These are phyloP conservation scores for Mariannaea elegans DNA, from an alignment of 2,329 filamentous ascomycete genomes.

Conservation along the genomic window DNA sequence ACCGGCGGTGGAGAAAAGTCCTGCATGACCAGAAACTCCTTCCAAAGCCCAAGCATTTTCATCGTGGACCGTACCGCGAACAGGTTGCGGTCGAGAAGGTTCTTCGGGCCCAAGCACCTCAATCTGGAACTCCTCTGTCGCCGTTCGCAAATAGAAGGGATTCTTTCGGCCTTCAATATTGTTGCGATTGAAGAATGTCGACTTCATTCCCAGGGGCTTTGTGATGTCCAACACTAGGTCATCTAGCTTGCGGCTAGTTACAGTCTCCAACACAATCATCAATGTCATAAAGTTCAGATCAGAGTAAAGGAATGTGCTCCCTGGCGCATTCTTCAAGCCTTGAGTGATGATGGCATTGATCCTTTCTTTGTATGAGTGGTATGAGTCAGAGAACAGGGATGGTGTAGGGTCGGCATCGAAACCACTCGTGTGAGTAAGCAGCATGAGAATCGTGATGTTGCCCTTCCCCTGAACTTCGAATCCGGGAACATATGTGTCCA, in stretches of 20 bases:
- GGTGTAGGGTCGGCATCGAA: background rate
- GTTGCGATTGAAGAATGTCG: constrained; percentile 12
- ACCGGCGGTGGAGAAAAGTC: background rate
- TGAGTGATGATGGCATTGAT: constrained; percentile 2
- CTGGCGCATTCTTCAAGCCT: background rate
- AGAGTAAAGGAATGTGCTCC: constrained; percentile 37
- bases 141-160: constrained; percentile 11
- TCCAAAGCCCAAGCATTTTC: constrained; percentile 2
- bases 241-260: constrained; percentile 46
- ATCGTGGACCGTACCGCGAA: constrained; percentile 45
- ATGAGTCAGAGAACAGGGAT: background rate
- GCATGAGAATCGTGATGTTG: background rate
- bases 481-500: background rate
- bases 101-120: constrained; percentile 38
- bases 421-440: constrained; percentile 3
- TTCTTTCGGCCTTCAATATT: constrained; percentile 15
- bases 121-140: constrained; percentile 16
- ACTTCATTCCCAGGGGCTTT: constrained; percentile 23
- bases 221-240: constrained; percentile 48
- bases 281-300: constrained; percentile 44
- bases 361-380: constrained; percentile 4
- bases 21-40: constrained; percentile 1
- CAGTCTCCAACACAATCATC: constrained; percentile 38
- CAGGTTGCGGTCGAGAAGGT: constrained; percentile 47
- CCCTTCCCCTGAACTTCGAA: constrained; percentile 4